Evolutionary conservation across 129 eudicot species (phyloP).

Genomic region (Apium graveolens): DNA sequence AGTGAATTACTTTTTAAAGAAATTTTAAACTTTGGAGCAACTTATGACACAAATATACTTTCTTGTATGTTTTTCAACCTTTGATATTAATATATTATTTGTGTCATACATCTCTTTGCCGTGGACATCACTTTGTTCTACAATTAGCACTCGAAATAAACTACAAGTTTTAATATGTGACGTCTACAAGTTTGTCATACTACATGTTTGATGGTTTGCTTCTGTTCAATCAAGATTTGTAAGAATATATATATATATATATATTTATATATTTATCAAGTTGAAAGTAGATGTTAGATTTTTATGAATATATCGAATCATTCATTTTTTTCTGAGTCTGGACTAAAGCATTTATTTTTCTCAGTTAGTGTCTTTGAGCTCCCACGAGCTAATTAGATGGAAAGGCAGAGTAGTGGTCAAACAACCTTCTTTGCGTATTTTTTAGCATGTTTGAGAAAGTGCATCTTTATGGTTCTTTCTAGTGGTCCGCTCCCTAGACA

Average conservation of each 20-base stretch:
- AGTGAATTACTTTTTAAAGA: neutral
- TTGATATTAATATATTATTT: too few relatives aligned
- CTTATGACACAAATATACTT: neutral
- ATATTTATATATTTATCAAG: too few relatives aligned
- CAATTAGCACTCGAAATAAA: neutral
- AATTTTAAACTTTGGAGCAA: neutral
- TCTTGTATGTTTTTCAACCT: too few relatives aligned
- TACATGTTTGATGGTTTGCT: too few relatives aligned
- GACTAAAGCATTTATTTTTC: neutral
- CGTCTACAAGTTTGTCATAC: too few relatives aligned
- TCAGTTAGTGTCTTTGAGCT: neutral
- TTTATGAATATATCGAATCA: too few relatives aligned
- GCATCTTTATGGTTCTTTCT: constrained; percentile 35
- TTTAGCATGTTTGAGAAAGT: constrained; percentile 32
- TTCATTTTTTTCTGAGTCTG: neutral
- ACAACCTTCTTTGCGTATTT: constrained; percentile 15
- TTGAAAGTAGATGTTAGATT: too few relatives aligned
- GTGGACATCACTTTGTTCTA: neutral
- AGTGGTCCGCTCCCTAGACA: constrained; percentile 46
- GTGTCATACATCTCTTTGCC: too few relatives aligned
- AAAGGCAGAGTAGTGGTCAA: constrained; percentile 7
- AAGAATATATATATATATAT: too few relatives aligned
- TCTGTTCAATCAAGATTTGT: too few relatives aligned
- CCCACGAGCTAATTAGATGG: constrained; percentile 18
- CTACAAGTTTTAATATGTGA: neutral